Conservation (phyloP, 345 rosid genomes). For the Rubroshorea leprosula region DNA sequence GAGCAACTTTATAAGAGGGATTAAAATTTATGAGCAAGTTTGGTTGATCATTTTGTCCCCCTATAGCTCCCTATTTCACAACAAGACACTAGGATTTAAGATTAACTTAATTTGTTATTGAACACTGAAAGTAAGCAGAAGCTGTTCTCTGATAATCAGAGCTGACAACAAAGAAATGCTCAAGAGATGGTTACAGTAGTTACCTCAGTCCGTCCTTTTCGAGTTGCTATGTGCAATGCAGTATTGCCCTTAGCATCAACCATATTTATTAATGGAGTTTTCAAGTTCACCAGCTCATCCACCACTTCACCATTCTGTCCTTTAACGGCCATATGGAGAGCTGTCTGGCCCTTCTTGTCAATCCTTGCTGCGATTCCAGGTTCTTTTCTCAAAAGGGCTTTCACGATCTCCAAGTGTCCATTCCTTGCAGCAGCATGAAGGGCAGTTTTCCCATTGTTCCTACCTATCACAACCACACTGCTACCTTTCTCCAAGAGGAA, state of each 20-base stretch:
- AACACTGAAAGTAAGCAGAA: no score
- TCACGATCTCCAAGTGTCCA: slow-evolving; percentile 82
- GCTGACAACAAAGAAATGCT: neutral
- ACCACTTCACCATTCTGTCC: slow-evolving; percentile 67
- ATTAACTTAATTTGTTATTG: no score
- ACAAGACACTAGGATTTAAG: neutral
- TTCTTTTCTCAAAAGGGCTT: slow-evolving; percentile 53
- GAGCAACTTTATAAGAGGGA: neutral
- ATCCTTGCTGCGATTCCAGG: slow-evolving; percentile 72
- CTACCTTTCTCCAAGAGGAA: no score
- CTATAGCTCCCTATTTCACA: neutral
- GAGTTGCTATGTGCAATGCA: slow-evolving; percentile 75
- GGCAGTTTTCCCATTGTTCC: slow-evolving; percentile 84
- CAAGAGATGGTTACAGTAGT: neutral
- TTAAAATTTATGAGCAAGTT: neutral
- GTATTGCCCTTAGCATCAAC: slow-evolving; percentile 73
- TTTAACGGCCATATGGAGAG: slow-evolving; percentile 97
- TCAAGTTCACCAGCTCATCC: slow-evolving; percentile 40
- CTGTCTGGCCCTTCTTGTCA: slow-evolving; percentile 92
- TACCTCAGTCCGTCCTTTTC: slow-evolving; percentile 88
- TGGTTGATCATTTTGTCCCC: no score
- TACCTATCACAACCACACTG: slow-evolving; percentile 23
- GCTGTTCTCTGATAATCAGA: neutral
- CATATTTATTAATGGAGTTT: slow-evolving; percentile 48
- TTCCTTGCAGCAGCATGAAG: slow-evolving; percentile 88